A percentile compares a stretch with the other conserved stretches of the same genome.
Conservation (phyloP, 257 asterid species). For the Osmanthus fragrans region DNA sequence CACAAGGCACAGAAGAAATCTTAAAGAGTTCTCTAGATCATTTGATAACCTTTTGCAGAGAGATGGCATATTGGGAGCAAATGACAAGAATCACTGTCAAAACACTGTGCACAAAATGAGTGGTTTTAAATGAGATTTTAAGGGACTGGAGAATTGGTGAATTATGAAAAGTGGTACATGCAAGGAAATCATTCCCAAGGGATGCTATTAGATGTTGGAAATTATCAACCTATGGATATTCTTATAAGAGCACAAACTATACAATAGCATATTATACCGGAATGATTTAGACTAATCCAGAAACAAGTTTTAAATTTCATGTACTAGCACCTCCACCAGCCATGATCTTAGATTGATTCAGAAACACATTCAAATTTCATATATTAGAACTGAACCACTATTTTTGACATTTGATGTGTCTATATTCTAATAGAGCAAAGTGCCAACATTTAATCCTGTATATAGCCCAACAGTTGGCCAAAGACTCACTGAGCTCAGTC, state of each 20-base stretch:
- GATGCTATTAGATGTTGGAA: background rate
- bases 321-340: background rate
- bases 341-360: background rate
- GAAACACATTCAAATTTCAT: background rate
- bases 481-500: background rate
- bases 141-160: background rate
- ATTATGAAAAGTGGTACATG: background rate
- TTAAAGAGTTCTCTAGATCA: background rate
- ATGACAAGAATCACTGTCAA: background rate
- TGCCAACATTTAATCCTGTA: background rate
- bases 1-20: background rate
- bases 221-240: background rate
- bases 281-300: background rate
- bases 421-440: background rate
- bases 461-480: background rate
- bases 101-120: background rate
- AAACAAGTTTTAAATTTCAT: background rate
- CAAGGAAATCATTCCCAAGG: background rate
- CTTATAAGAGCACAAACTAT: background rate
- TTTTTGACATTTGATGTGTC: background rate
- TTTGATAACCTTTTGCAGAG: background rate
- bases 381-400: background rate
- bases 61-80: background rate
- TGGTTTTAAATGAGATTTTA: background rate
- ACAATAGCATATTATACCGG: background rate